phyloP scores from a whole-genome alignment of 306 rosid species.

The Quercus ilex region DNA sequence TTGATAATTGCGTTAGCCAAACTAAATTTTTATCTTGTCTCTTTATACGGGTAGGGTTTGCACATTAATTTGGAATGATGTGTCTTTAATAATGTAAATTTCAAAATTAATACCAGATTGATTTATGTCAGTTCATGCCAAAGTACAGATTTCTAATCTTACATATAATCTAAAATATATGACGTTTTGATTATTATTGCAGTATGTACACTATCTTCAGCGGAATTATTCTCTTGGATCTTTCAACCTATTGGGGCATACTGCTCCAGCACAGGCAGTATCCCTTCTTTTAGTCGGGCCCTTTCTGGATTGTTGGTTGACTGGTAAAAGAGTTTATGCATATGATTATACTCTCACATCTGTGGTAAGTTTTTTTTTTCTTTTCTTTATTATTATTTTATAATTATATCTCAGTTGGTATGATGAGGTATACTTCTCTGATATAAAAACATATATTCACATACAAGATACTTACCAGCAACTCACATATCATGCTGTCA shows the following conservation, averaged over 20 bases:
- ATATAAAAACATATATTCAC: conserved; percentile 1
- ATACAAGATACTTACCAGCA: not conserved
- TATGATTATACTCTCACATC: conserved; percentile 44
- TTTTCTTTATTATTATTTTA: not conserved
- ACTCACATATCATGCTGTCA: not conserved
- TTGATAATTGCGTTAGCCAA: not conserved
- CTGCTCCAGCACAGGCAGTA: conserved; percentile 76
- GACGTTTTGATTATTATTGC: conserved; percentile 22
- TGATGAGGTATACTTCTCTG: not conserved
- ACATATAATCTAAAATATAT: conserved; percentile 1
- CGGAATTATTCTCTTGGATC: conserved; percentile 76
- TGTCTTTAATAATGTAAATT: not conserved
- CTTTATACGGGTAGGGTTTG: not conserved
- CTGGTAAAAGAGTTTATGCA: conserved; percentile 51
- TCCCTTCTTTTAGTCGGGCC: conserved; percentile 61
- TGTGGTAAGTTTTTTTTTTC: conserved; percentile 38
- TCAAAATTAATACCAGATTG: not conserved
- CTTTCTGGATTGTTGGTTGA: conserved; percentile 69
- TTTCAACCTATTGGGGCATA: conserved; percentile 70
- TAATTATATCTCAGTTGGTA: conserved; percentile 1
- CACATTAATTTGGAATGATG: not conserved
- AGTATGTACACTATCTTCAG: conserved; percentile 78
- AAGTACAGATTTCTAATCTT: not conserved
- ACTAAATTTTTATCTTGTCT: not conserved
- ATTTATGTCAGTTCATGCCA: not conserved